Percentiles rank a stretch among this genome's conserved stretches.
phyloP scores from a whole-genome alignment of 305 asterid genomes.

The Fraxinus angustifolia region DNA sequence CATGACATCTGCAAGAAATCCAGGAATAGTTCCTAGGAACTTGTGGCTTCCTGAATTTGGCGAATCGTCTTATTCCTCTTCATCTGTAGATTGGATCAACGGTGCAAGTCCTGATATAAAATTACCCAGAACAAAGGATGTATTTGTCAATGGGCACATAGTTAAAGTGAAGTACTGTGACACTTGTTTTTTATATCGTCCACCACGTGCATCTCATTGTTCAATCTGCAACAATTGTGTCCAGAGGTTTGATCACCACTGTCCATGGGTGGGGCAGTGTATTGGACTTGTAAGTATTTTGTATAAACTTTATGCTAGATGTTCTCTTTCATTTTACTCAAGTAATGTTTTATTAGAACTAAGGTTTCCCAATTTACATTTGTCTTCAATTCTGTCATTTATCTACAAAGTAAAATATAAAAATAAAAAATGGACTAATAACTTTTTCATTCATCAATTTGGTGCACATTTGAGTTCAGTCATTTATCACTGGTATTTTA shows the following conservation, averaged over 20 bases:
- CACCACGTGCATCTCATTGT: constrained; percentile 97
- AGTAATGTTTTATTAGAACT: background rate
- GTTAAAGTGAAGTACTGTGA: constrained; percentile 81
- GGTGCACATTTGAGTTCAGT: background rate
- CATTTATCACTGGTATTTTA: background rate
- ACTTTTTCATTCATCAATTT: background rate
- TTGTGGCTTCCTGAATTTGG: constrained; percentile 52
- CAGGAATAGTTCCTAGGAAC: constrained; percentile 84
- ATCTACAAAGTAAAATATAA: background rate
- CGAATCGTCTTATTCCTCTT: constrained; percentile 25
- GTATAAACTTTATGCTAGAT: background rate
- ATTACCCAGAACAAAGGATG: constrained; percentile 71
- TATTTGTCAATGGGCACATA: constrained; percentile 59
- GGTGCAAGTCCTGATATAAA: constrained; percentile 45
- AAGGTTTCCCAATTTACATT: background rate
- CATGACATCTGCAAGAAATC: constrained; percentile 77
- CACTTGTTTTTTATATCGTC: constrained; percentile 82
- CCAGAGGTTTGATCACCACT: constrained; percentile 95
- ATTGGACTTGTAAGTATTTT: constrained; percentile 66
- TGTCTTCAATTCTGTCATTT: background rate
- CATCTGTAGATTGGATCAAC: constrained; percentile 63
- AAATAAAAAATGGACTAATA: background rate
- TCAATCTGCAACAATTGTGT: constrained; percentile 95
- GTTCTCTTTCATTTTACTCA: background rate
- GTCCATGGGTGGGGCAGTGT: constrained; percentile 98